Evolutionary conservation across 345 rosid species (phyloP).

Genomic region (Garcia nutans): DNA sequence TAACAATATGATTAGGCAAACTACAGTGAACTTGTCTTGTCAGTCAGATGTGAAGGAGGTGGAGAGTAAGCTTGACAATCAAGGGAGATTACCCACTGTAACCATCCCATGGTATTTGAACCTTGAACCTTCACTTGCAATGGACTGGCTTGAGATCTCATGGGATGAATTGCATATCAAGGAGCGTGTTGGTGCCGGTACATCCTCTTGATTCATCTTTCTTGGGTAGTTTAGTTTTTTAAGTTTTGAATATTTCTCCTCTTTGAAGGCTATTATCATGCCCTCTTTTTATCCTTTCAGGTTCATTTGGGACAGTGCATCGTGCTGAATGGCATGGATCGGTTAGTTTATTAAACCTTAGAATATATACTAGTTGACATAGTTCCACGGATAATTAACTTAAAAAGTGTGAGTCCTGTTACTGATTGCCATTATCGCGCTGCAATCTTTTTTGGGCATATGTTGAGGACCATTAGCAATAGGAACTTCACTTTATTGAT

Average conservation of each 20-base stretch:
- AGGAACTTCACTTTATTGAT: not conserved
- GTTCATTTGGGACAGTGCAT: constrained; percentile 97
- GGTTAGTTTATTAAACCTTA: constrained; percentile 43
- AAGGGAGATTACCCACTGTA: constrained; percentile 35
- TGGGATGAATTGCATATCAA: constrained; percentile 91
- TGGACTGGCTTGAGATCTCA: constrained; percentile 94
- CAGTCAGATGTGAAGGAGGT: constrained; percentile 39
- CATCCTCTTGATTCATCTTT: constrained; percentile 17
- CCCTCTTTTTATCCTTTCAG: constrained; percentile 35
- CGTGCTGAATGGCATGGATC: constrained; percentile 99
- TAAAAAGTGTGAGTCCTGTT: not conserved
- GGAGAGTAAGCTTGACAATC: constrained; percentile 41
- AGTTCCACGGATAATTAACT: no score
- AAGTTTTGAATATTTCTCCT: not conserved
- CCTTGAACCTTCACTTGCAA: constrained; percentile 93
- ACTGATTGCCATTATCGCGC: not conserved
- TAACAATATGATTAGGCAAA: constrained; percentile 34
- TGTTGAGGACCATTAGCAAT: not conserved
- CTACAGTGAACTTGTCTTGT: constrained; percentile 31
- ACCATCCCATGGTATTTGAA: constrained; percentile 58
- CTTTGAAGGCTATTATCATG: constrained; percentile 3
- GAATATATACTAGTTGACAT: no score
- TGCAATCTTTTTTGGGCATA: not conserved
- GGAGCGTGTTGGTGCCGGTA: constrained; percentile 98
- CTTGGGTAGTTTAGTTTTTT: not conserved